phyloP scores from a whole-genome alignment of 2,329 filamentous ascomycete genomes.

The Emericellopsis cladophorae region DNA sequence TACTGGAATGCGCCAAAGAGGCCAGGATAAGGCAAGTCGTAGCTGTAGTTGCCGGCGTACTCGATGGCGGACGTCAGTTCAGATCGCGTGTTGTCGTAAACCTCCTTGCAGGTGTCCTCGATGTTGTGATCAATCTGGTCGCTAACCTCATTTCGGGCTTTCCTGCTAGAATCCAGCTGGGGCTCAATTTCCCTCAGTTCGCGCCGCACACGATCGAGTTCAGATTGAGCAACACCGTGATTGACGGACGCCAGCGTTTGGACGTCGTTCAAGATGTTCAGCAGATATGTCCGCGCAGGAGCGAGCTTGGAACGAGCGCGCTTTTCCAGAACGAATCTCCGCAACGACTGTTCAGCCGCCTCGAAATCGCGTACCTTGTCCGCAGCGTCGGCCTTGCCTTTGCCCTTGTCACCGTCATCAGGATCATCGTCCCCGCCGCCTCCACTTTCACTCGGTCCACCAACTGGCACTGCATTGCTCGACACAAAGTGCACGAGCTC shows the following conservation, averaged over 20 bases:
- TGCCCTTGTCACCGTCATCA: constrained; percentile 54
- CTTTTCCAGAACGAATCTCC: constrained; percentile 92
- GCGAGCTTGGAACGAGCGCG: constrained; percentile 89
- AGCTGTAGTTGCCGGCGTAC: constrained; percentile 61
- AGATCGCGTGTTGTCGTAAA: constrained; percentile 73
- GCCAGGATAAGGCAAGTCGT: constrained; percentile 79
- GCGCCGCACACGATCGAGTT: constrained; percentile 69
- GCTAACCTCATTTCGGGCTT: constrained; percentile 65
- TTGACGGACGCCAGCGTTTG: constrained; percentile 77
- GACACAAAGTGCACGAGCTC: constrained; percentile 97
- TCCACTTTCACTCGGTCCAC: constrained; percentile 37
- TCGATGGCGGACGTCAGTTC: constrained; percentile 65
- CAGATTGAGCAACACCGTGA: constrained; percentile 70
- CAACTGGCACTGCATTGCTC: constrained; percentile 82
- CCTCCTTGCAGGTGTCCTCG: constrained; percentile 71
- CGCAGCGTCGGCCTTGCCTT: constrained; percentile 60
- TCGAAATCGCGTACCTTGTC: constrained; percentile 87
- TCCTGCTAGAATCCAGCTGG: constrained; percentile 70
- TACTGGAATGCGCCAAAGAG: constrained; percentile 78
- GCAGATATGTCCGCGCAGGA: constrained; percentile 85
- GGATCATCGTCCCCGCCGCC: constrained; percentile 43
- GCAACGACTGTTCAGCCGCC: constrained; percentile 73
- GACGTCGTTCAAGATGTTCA: constrained; percentile 86
- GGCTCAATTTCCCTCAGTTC: constrained; percentile 79
- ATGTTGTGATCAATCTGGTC: constrained; percentile 73